Conservation (phyloP, 306 rosid genomes). For the Crotalaria pallida region DNA sequence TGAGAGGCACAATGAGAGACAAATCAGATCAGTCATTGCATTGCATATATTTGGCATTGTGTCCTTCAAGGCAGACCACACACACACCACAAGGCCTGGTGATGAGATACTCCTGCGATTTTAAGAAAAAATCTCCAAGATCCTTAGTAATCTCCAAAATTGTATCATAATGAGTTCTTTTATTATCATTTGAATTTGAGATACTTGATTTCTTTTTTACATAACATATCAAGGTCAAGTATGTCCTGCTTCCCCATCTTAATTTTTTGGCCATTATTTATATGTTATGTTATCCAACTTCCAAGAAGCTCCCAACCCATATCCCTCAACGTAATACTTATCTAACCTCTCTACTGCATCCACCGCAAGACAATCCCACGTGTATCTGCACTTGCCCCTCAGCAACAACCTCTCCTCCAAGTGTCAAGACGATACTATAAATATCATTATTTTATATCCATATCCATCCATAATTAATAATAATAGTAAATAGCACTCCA, state of each 20-base stretch:
- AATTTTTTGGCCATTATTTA: not conserved
- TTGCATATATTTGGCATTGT: conserved; percentile 27
- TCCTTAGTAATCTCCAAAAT: conserved; percentile 39
- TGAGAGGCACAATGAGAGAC: not conserved
- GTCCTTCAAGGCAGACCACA: conserved; percentile 35
- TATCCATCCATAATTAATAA: not conserved
- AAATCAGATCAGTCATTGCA: conserved; percentile 26
- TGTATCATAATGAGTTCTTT: conserved; percentile 19
- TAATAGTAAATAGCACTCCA: no score
- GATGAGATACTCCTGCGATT: conserved; percentile 52
- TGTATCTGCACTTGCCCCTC: not conserved
- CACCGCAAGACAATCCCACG: conserved; percentile 19
- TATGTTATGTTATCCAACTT: not conserved
- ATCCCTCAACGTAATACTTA: not conserved
- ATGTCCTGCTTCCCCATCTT: not conserved
- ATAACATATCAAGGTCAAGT: conserved; percentile 16
- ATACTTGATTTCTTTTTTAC: conserved; percentile 24
- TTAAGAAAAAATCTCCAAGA: conserved; percentile 37
- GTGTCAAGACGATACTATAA: not conserved
- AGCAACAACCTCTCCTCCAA: not conserved
- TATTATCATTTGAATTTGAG: conserved; percentile 11
- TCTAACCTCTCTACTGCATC: not conserved
- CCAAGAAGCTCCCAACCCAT: not conserved
- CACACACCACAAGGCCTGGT: conserved; percentile 3
- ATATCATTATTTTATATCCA: not conserved